phyloP scores from a whole-genome alignment of 2,329 filamentous ascomycete genomes.

The Colletotrichum nymphaeae region DNA sequence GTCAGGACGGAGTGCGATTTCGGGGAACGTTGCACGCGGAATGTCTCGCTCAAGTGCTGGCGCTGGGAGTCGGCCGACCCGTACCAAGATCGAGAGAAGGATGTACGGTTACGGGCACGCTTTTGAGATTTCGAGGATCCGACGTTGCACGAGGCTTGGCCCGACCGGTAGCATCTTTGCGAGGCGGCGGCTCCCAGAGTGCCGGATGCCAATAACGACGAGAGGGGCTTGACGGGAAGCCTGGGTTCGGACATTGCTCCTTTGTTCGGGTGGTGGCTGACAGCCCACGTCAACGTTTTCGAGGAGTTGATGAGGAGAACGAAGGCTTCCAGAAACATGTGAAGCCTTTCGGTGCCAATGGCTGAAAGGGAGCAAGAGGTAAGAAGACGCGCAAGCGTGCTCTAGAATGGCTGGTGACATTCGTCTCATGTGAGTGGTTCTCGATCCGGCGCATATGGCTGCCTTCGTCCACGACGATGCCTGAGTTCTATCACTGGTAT shows the following conservation, averaged over 20 bases:
- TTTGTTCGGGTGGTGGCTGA: background rate
- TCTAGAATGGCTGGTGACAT: background rate
- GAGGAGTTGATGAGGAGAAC: background rate
- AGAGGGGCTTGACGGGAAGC: background rate
- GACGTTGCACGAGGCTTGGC: background rate
- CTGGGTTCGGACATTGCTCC: background rate
- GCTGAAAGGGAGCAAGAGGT: background rate
- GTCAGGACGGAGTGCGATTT: conserved; percentile 20
- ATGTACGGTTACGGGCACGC: background rate
- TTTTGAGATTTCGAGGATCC: background rate
- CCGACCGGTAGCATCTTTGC: background rate
- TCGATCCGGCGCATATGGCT: background rate
- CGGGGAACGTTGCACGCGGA: background rate
- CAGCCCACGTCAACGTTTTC: background rate
- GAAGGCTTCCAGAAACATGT: background rate
- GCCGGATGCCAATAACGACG: background rate
- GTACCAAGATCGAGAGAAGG: background rate
- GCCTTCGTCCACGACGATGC: background rate
- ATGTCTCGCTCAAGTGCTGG: background rate
- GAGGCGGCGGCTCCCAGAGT: conserved; percentile 1
- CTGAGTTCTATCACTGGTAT: background rate
- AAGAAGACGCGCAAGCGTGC: background rate
- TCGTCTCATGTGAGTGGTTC: background rate
- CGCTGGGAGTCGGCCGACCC: background rate
- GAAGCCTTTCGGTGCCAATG: background rate